These are phyloP conservation scores for Phytopythium boreale DNA, from an alignment of 352 stramenopile genomes.

Conservation along the genomic window DNA sequence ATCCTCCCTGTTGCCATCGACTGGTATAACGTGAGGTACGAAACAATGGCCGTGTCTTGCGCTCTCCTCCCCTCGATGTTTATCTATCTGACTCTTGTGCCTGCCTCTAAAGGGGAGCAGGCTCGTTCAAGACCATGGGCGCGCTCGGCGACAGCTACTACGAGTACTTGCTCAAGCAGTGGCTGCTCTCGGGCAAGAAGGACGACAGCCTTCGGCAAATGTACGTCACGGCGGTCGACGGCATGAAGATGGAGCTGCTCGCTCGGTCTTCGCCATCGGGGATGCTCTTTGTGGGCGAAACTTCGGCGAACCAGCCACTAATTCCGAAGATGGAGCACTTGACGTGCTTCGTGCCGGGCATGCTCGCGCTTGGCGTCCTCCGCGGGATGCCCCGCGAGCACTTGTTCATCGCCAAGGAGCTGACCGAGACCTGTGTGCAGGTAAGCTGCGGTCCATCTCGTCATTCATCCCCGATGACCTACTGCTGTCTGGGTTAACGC, in stretches of 20 bases:
- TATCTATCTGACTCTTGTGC: too few relatives aligned
- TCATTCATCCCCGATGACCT: background rate
- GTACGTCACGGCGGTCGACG: constrained; percentile 52
- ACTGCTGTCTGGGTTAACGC: background rate
- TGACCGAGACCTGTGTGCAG: constrained; percentile 73
- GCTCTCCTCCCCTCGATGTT: background rate
- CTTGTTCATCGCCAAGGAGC: constrained; percentile 61
- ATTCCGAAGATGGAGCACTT: constrained; percentile 77
- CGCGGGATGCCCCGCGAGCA: constrained; percentile 55
- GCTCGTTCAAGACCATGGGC: constrained; percentile 41
- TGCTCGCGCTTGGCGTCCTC: constrained; percentile 65
- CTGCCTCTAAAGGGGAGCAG: background rate
- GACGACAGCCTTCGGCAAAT: constrained; percentile 39
- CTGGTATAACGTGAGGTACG: constrained; percentile 21
- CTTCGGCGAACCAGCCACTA: constrained; percentile 20
- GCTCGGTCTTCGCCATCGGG: constrained; percentile 33
- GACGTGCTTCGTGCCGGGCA: constrained; percentile 85
- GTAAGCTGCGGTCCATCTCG: constrained; percentile 12
- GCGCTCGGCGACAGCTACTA: constrained; percentile 68
- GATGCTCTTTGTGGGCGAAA: constrained; percentile 45
- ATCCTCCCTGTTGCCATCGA: constrained; percentile 45
- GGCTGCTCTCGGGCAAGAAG: constrained; percentile 52
- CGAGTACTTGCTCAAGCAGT: constrained; percentile 81
- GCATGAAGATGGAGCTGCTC: constrained; percentile 41
- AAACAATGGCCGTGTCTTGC: background rate